Evolutionary conservation across 768 basidiomycete genomes (phyloP).

Genomic region (Cubamyces lactineus): DNA sequence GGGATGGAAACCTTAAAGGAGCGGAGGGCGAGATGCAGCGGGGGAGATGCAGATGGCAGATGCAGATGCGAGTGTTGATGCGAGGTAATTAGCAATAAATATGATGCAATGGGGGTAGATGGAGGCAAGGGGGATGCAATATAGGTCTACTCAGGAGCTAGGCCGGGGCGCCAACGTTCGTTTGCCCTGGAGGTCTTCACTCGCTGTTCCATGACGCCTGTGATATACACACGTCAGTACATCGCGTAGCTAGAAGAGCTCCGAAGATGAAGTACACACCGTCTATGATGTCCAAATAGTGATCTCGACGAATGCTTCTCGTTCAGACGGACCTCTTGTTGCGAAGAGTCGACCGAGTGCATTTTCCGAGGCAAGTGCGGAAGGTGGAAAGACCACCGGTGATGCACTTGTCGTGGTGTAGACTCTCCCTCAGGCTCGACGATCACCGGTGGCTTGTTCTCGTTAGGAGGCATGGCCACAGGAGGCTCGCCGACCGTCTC

Average conservation of each 20-base stretch:
- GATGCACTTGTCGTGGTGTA: neutral
- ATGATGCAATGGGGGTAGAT: neutral
- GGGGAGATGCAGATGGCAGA: too few species aligned
- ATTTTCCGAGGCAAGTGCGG: neutral
- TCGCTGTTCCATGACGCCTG: conserved; percentile 11
- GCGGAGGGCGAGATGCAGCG: neutral
- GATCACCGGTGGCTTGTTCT: neutral
- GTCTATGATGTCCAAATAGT: conserved; percentile 16
- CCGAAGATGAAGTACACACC: neutral
- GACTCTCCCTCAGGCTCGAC: neutral
- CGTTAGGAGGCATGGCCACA: neutral
- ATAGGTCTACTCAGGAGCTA: neutral
- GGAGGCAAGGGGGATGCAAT: too few species aligned
- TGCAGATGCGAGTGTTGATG: neutral
- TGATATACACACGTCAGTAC: neutral
- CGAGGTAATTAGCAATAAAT: conserved; percentile 3
- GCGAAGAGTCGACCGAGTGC: neutral
- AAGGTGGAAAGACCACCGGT: conserved; percentile 21
- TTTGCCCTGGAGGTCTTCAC: conserved; percentile 8
- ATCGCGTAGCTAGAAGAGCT: too few species aligned
- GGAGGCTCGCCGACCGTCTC: neutral
- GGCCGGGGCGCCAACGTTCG: neutral
- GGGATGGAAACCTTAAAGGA: neutral
- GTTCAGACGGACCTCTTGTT: neutral
- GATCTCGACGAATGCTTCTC: conserved; percentile 2